Evolutionary conservation across 176 grass and related monocot genomes (phyloP).

Genomic region (Urochloa ruziziensis): DNA sequence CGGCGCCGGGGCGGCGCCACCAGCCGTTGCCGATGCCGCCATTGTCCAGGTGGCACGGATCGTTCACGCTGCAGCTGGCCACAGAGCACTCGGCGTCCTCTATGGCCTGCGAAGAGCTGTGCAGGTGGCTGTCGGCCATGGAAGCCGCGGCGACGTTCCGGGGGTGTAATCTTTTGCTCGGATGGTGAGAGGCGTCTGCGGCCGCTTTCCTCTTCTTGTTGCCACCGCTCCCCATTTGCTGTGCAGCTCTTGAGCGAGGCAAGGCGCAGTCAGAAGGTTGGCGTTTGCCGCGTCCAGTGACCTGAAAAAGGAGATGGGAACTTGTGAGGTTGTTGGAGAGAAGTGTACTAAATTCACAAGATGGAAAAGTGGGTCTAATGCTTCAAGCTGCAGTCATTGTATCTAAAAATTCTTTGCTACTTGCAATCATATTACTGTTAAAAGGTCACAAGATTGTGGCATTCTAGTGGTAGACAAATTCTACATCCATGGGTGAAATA

Average conservation of each 20-base stretch:
- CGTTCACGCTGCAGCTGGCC: conserved; percentile 63
- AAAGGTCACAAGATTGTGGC: background rate
- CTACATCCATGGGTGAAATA: background rate
- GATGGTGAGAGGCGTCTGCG: background rate
- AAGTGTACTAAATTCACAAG: background rate
- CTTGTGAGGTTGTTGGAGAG: background rate
- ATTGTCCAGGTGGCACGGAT: background rate
- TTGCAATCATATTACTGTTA: background rate
- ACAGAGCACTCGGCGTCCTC: conserved; percentile 64
- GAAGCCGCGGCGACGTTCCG: background rate
- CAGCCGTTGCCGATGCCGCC: background rate
- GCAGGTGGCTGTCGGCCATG: background rate
- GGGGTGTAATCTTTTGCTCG: background rate
- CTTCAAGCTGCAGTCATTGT: background rate
- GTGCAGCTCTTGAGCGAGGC: background rate
- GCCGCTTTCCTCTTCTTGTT: conserved; percentile 58
- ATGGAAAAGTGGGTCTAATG: background rate
- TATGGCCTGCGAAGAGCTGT: conserved; percentile 17
- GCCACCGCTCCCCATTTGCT: background rate
- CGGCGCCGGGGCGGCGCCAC: background rate
- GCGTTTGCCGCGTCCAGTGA: background rate
- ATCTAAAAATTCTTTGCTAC: background rate
- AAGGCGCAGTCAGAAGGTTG: background rate
- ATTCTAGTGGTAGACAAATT: background rate
- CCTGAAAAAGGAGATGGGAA: conserved; percentile 18